These are phyloP conservation scores for Serendipita sp. DNA, from an alignment of 768 basidiomycete genomes.

Conservation along the genomic window DNA sequence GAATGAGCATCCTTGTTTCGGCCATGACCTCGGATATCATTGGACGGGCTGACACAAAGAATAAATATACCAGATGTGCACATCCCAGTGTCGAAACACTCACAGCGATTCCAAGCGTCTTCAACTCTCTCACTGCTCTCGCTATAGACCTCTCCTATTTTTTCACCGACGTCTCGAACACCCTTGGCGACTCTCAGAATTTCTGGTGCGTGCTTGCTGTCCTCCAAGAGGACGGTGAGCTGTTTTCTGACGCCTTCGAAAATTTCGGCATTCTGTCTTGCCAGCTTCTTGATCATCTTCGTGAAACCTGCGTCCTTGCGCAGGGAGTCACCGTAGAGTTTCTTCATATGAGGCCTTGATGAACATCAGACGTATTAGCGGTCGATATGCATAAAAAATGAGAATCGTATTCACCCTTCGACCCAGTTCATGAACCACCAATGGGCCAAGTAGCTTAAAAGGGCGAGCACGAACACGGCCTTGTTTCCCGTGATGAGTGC, in stretches of 20 bases:
- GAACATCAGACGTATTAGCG: not conserved
- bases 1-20: constrained; percentile 79
- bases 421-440: constrained; percentile 93
- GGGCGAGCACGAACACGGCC: constrained; percentile 70
- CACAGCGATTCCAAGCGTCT: constrained; percentile 84
- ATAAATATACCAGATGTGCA: not conserved
- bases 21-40: constrained; percentile 77
- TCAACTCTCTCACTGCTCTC: constrained; percentile 87
- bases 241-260: constrained; percentile 33
- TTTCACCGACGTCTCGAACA: constrained; percentile 87
- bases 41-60: constrained; percentile 47
- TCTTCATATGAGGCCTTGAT: constrained; percentile 89
- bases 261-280: constrained; percentile 61
- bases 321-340: constrained; percentile 82
- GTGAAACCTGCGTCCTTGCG: constrained; percentile 95
- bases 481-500: constrained; percentile 84
- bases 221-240: not conserved
- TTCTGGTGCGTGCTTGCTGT: constrained; percentile 63
- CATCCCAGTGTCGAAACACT: constrained; percentile 16
- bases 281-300: constrained; percentile 92
- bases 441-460: constrained; percentile 71
- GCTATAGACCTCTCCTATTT: constrained; percentile 56
- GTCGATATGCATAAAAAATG: not conserved
- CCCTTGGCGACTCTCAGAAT: constrained; percentile 72
- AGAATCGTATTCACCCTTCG: constrained; percentile 52